Evolutionary conservation across 2,329 filamentous ascomycete species (phyloP).

Genomic region (Aspergillus phoenicis): DNA sequence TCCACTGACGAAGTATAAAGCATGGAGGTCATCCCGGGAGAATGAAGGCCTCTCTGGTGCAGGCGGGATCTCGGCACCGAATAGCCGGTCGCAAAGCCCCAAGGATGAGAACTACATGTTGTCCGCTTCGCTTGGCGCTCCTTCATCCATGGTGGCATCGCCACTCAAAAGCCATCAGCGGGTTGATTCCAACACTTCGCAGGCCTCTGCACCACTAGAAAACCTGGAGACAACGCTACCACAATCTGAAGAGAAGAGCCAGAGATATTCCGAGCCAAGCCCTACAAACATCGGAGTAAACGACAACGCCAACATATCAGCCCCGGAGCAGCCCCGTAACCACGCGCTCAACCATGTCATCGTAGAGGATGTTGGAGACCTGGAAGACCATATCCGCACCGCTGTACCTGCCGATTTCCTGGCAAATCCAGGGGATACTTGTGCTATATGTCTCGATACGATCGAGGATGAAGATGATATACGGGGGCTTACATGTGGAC

Average conservation of each 20-base stretch:
- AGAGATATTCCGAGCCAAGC: not conserved
- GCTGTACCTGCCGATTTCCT: slow-evolving; percentile 80
- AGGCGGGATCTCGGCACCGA: slow-evolving; percentile 76
- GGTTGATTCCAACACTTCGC: slow-evolving; percentile 18
- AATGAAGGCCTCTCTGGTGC: slow-evolving; percentile 79
- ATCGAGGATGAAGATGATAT: slow-evolving; percentile 96
- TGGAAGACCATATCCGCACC: slow-evolving; percentile 75
- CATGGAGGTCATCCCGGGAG: slow-evolving; percentile 82
- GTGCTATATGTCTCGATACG: slow-evolving; percentile 92
- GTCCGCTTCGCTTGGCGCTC: slow-evolving; percentile 26
- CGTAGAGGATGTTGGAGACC: slow-evolving; percentile 68
- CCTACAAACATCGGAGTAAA: not conserved
- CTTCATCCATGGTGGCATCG: slow-evolving; percentile 24
- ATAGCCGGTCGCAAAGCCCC: slow-evolving; percentile 72
- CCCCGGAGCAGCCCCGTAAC: slow-evolving; percentile 36
- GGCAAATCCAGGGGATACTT: slow-evolving; percentile 82
- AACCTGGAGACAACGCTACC: slow-evolving; percentile 12
- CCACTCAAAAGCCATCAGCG: slow-evolving; percentile 25
- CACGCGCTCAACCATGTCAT: slow-evolving; percentile 37
- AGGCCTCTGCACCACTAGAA: slow-evolving; percentile 20
- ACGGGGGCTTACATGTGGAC: slow-evolving; percentile 90
- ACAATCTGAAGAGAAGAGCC: slow-evolving; percentile 24
- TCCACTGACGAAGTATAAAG: slow-evolving; percentile 93
- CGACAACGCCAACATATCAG: slow-evolving; percentile 12
- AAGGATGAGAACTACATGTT: slow-evolving; percentile 61